Evolutionary conservation across 106 monocot species (phyloP), one percentile per base, ranked within the genome.

Genomic region (Hemerocallis citrina): DNA sequence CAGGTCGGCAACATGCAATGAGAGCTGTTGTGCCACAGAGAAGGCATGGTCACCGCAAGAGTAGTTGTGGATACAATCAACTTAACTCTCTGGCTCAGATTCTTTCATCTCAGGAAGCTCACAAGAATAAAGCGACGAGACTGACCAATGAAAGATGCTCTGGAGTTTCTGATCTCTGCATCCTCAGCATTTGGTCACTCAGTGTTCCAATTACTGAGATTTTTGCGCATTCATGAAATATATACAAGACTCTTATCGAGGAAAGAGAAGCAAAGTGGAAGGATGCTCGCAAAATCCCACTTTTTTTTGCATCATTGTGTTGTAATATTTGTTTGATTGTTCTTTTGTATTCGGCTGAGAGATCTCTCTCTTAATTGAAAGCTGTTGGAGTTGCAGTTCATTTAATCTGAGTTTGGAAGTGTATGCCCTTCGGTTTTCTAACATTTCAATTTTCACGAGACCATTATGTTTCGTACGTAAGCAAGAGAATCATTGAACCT

Each of bases 101-200:
- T 52, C 80, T 89, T 35, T 76, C 76, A 19, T 35, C 72, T 52
- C 41, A 22, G 52, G 15, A 3, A 49, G 50, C 34, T 24, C 34
- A 30, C 34, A 61, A 48, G 28, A 27, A 9, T 25, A 52, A 6
- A 14, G 31, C 37, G 17, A 20, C 7, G 24, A 30, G 25, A 15
- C 31, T 21, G 22, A 32, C 21, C 32, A 43, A 45, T 22, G 54
- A 32, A 30, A 49, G 49, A 14, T n/a, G n/a, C n/a, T 0, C 24
- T 16, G 22, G 49, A 2, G 32, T 16, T 47, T 33, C 3, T 35
- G 50, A 21, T 19, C 6, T 30, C 28, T 46, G 5, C 19, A 17
- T 48, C 64, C 22, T 73, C 7, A 70, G 54, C 62, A 66, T 87
- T 34, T 38, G 81, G 32, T 86, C 86, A 3, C 41, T 79, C 59